These are phyloP conservation scores for Leccinellum luteum DNA, from an alignment of 768 basidiomycete genomes.

Conservation along the genomic window DNA sequence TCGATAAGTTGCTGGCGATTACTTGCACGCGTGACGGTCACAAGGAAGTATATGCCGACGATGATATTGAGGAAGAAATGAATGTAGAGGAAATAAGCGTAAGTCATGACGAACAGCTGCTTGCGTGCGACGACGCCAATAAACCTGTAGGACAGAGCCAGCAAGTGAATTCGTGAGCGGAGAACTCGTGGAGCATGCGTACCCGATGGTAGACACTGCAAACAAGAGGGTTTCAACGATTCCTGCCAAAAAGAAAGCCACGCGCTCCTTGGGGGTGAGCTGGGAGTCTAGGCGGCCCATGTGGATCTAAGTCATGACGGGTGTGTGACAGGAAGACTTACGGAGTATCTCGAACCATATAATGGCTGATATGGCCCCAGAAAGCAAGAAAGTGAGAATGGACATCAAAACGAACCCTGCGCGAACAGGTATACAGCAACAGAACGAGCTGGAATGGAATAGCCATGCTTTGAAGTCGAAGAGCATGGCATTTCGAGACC, in stretches of 20 bases:
- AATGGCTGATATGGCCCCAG: slow-evolving; percentile 50
- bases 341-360: slow-evolving; percentile 64
- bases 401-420: slow-evolving; percentile 58
- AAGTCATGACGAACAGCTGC: slow-evolving; percentile 55
- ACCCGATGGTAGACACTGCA: slow-evolving; percentile 57
- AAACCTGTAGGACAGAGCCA: slow-evolving; percentile 39
- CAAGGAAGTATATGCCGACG: slow-evolving; percentile 51
- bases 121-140: slow-evolving; percentile 63
- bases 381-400: slow-evolving; percentile 49
- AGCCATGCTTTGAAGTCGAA: slow-evolving; percentile 45
- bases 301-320: background rate
- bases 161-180: background rate
- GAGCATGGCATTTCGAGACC: slow-evolving; percentile 30
- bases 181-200: slow-evolving; percentile 1
- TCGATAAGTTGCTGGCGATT: slow-evolving; percentile 40
- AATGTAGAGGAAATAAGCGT: slow-evolving; percentile 54
- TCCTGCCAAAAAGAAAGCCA: slow-evolving; percentile 48
- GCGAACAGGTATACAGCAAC: slow-evolving; percentile 63
- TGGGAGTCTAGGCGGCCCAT: slow-evolving; percentile 30
- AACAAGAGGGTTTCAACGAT: slow-evolving; percentile 54
- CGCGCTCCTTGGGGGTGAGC: slow-evolving; percentile 28
- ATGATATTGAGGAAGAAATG: slow-evolving; percentile 56
- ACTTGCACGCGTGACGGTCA: slow-evolving; percentile 45
- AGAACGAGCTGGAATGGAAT: slow-evolving; percentile 53
- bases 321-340: slow-evolving; percentile 31